Evolutionary conservation across 495 filamentous ascomycete genomes (phyloP).

Genomic region (Hypoxylon perforatum): DNA sequence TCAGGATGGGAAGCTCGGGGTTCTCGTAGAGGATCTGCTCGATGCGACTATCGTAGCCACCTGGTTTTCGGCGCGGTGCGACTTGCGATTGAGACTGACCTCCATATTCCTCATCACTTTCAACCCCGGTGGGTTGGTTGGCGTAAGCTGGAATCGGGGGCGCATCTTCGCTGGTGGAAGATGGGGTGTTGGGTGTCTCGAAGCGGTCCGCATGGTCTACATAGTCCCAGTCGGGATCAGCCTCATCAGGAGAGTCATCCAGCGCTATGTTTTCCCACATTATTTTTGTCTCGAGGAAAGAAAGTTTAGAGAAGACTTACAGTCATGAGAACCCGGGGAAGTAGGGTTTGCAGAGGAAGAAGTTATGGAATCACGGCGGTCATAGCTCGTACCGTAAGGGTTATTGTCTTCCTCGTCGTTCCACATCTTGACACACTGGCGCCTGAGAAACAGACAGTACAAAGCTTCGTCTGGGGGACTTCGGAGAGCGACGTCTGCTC

Average conservation of each 20-base stretch:
- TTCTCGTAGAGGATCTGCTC: constrained; percentile 98
- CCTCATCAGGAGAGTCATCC: constrained; percentile 45
- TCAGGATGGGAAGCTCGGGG: constrained; percentile 86
- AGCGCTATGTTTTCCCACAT: constrained; percentile 50
- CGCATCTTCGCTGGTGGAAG: constrained; percentile 56
- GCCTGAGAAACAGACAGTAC: constrained; percentile 11
- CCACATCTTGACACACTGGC: constrained; percentile 65
- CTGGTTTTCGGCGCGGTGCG: constrained; percentile 73
- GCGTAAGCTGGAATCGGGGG: constrained; percentile 43
- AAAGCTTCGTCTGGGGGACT: constrained; percentile 25
- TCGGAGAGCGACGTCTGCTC: neutral
- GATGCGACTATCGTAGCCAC: constrained; percentile 91
- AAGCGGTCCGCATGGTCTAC: constrained; percentile 54
- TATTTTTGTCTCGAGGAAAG: constrained; percentile 35
- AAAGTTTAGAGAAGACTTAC: constrained; percentile 45
- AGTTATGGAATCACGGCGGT: constrained; percentile 80
- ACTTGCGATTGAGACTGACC: constrained; percentile 65
- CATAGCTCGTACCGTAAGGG: constrained; percentile 87
- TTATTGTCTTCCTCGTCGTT: constrained; percentile 95
- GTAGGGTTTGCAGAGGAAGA: constrained; percentile 75
- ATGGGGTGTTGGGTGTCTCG: constrained; percentile 57
- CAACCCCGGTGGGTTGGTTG: constrained; percentile 43
- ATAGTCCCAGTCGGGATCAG: constrained; percentile 57
- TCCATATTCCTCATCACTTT: constrained; percentile 64
- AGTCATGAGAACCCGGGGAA: constrained; percentile 67